These are phyloP conservation scores for Penicillium alfredii DNA, from an alignment of 495 filamentous ascomycete genomes.

Conservation along the genomic window DNA sequence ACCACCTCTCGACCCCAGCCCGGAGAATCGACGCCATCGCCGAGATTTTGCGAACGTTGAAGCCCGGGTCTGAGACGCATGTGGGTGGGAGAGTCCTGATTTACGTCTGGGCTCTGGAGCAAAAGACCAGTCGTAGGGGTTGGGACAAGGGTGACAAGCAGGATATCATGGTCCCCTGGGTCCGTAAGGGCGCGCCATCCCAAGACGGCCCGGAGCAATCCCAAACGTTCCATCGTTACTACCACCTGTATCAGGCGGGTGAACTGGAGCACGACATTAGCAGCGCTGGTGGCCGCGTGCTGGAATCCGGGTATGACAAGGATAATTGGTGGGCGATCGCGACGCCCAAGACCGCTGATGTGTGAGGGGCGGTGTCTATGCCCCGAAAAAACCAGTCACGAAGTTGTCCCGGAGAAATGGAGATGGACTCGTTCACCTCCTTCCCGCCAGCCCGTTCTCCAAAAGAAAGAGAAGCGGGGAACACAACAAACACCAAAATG, in stretches of 20 bases:
- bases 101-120: slow-evolving; percentile 97
- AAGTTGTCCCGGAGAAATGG: slow-evolving; percentile 13
- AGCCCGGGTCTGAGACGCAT: slow-evolving; percentile 23
- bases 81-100: slow-evolving; percentile 64
- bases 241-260: slow-evolving; percentile 83
- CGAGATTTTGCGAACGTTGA: slow-evolving; percentile 64
- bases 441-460: slow-evolving; percentile 7
- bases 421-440: slow-evolving; percentile 6
- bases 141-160: slow-evolving; percentile 85
- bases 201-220: slow-evolving; percentile 18
- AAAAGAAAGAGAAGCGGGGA: slow-evolving; percentile 10
- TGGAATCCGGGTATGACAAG: slow-evolving; percentile 86
- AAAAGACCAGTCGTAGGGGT: slow-evolving; percentile 79
- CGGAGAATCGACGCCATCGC: slow-evolving; percentile 69
- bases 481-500: slow-evolving; percentile 8
- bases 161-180: slow-evolving; percentile 96
- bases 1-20: slow-evolving; percentile 82
- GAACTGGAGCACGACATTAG: slow-evolving; percentile 80
- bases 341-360: slow-evolving; percentile 20
- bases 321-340: slow-evolving; percentile 96
- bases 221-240: slow-evolving; percentile 74
- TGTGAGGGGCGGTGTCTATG: slow-evolving; percentile 4
- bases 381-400: slow-evolving; percentile 37
- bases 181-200: slow-evolving; percentile 47
- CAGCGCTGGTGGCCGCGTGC: slow-evolving; percentile 66